Evolutionary conservation across 495 filamentous ascomycete species (phyloP).

Genomic region (Aspergillus egyptiacus): DNA sequence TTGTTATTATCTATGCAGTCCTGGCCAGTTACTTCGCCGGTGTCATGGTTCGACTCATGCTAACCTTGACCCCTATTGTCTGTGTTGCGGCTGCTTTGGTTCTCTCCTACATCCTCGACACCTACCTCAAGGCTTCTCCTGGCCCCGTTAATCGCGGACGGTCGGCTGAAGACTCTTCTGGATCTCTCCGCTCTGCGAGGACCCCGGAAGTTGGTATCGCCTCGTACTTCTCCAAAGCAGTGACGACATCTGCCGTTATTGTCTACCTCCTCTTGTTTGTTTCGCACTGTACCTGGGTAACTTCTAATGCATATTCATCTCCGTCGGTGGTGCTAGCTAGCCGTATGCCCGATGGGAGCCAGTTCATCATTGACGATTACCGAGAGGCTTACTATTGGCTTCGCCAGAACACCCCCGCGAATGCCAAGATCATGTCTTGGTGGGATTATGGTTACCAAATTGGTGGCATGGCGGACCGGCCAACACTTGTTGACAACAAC

Average conservation of each 20-base stretch:
- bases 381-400: conserved; percentile 99
- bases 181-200: conserved; percentile 62
- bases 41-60: conserved; percentile 98
- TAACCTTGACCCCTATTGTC: conserved; percentile 93
- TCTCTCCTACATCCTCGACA: conserved; percentile 82
- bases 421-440: conserved; percentile 99
- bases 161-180: conserved; percentile 36
- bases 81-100: conserved; percentile 92
- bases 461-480: conserved; percentile 97
- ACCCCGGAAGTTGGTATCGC: conserved; percentile 79
- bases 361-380: conserved; percentile 99
- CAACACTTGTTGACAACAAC: conserved; percentile 98
- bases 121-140: conserved; percentile 60
- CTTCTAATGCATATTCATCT: conserved; percentile 96
- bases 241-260: conserved; percentile 63
- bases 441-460: conserved; percentile 99
- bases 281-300: conserved; percentile 98
- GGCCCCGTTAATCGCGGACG: conserved; percentile 43
- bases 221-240: conserved; percentile 67
- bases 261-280: conserved; percentile 90
- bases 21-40: conserved; percentile 97
- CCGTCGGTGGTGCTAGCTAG: conserved; percentile 96
- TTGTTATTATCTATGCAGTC: conserved; percentile 93
- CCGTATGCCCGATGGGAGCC: conserved; percentile 85
- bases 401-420: conserved; percentile 86